Evolutionary conservation across 441 rosid species (phyloP).

Genomic region (Geranium incanum): DNA sequence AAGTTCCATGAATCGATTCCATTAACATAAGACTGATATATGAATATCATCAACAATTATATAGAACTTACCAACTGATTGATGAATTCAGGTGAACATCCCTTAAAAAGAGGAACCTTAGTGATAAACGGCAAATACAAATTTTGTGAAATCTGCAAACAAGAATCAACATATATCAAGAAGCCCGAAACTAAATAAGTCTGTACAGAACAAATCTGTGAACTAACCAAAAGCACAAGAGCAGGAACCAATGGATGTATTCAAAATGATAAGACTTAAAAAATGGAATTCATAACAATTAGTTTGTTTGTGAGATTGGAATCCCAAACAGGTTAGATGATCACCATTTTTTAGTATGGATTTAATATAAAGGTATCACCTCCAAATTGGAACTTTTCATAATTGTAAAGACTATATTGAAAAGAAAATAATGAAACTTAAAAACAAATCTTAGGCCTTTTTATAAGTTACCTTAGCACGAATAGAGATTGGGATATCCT

Average conservation of each 20-base stretch:
- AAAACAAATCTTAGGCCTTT: background rate
- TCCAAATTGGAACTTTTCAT: too few species aligned
- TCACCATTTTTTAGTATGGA: too few species aligned
- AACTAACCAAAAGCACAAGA: too few species aligned
- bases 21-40: too few species aligned
- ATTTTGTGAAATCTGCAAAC: conserved; percentile 59
- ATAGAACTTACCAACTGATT: conserved; percentile 67
- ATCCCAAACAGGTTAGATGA: too few species aligned
- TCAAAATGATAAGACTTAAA: background rate
- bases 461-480: conserved; percentile 66
- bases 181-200: background rate
- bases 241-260: too few species aligned
- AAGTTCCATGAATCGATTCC: too few species aligned
- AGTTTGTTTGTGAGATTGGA: too few species aligned
- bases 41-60: too few species aligned
- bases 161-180: conserved; percentile 10
- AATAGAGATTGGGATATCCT: conserved; percentile 80
- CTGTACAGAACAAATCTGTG: background rate
- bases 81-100: conserved; percentile 74
- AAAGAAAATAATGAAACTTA: background rate
- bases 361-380: too few species aligned
- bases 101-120: conserved; percentile 56
- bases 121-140: conserved; percentile 58
- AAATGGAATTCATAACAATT: background rate
- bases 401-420: too few species aligned